These are phyloP conservation scores for Mortierella polycephala DNA, from an alignment of 371 early-diverging fungal genomes.

Conservation along the genomic window DNA sequence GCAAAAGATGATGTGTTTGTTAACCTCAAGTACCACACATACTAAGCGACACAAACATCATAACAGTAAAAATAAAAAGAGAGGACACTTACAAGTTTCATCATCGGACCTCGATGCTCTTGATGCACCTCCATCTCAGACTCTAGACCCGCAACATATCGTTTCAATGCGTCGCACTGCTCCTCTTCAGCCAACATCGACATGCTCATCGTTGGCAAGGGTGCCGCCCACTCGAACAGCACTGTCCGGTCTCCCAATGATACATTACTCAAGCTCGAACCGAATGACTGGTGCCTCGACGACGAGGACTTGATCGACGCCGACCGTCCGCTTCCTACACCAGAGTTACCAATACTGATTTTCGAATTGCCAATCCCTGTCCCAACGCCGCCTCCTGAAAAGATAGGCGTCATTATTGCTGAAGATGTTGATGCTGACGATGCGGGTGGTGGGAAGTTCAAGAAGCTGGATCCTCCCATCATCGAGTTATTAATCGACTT, in stretches of 20 bases:
- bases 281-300: slow-evolving; percentile 9
- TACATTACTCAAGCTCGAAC: slow-evolving; percentile 6
- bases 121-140: slow-evolving; percentile 64
- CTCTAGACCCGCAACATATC: slow-evolving; percentile 51
- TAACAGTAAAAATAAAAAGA: background rate
- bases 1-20: slow-evolving; percentile 4
- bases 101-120: slow-evolving; percentile 57
- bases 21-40: background rate
- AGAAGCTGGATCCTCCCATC: slow-evolving; percentile 9
- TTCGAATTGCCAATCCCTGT: background rate
- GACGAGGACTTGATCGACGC: slow-evolving; percentile 43
- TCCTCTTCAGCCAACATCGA: slow-evolving; percentile 34
- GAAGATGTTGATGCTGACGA: slow-evolving; percentile 1
- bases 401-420: background rate
- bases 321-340: slow-evolving; percentile 21
- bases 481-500: slow-evolving; percentile 5
- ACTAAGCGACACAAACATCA: background rate
- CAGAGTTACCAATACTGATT: slow-evolving; percentile 12
- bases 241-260: slow-evolving; percentile 24
- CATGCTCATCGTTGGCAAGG: slow-evolving; percentile 26
- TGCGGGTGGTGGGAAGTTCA: slow-evolving; percentile 19
- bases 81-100: slow-evolving; percentile 50
- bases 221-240: slow-evolving; percentile 29
- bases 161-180: slow-evolving; percentile 58
- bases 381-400: background rate